Evolutionary conservation across 768 basidiomycete genomes (phyloP).

Genomic region (Mrakia hoshinonis): DNA sequence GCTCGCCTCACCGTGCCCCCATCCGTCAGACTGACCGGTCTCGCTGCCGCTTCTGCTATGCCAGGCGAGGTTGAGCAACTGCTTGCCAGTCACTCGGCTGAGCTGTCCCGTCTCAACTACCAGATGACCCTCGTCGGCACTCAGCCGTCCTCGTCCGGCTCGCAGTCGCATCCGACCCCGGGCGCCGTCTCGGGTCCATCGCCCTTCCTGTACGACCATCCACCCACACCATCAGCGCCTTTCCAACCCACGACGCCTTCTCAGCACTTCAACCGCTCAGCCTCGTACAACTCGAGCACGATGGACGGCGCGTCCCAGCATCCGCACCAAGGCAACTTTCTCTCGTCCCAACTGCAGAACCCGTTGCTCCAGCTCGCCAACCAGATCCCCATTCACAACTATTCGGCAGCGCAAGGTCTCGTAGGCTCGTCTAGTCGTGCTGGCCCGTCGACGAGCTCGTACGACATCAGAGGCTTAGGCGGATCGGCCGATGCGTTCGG

Average conservation of each 20-base stretch:
- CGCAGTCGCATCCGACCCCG: constrained; percentile 1
- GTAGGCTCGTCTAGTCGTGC: background rate
- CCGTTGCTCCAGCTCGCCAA: background rate
- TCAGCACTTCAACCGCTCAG: background rate
- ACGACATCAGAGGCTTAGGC: too few species aligned
- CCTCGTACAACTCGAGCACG: background rate
- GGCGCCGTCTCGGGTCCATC: background rate
- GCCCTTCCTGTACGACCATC: background rate
- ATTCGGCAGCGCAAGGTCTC: background rate
- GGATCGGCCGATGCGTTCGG: too few species aligned
- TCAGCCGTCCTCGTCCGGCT: constrained; percentile 1
- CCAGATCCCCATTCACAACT: background rate
- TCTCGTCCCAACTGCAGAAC: background rate
- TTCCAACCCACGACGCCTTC: background rate
- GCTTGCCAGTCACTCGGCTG: background rate
- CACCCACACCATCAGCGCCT: background rate
- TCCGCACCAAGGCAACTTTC: background rate
- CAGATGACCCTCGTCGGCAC: background rate
- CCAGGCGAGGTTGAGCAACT: background rate
- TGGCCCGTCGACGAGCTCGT: background rate
- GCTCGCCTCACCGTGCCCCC: too few species aligned
- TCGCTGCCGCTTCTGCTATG: background rate
- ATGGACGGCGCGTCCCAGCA: background rate
- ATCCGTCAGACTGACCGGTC: background rate
- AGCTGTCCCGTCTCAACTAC: constrained; percentile 11